Conservation (phyloP, 257 asterid genomes). For the Datura wrightii region DNA sequence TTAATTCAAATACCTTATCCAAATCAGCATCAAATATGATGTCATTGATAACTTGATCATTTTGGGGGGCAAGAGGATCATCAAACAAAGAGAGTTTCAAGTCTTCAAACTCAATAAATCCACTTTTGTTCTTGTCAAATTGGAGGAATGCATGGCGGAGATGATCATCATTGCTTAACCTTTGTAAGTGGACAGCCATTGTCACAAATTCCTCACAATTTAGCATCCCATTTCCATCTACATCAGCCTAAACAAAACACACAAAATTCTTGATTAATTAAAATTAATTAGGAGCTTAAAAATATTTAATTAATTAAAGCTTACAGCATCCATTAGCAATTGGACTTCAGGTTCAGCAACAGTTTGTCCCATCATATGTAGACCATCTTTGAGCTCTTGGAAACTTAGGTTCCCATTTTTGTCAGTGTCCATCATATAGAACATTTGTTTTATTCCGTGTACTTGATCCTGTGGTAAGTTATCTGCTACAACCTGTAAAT, state of each 20-base stretch:
- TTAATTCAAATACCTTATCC: constrained; percentile 58
- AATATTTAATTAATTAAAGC: constrained; percentile 17
- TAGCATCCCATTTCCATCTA: constrained; percentile 72
- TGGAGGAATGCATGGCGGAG: constrained; percentile 59
- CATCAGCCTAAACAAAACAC: constrained; percentile 56
- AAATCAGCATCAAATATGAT: constrained; percentile 80
- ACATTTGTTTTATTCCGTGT: constrained; percentile 61
- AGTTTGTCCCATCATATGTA: constrained; percentile 61
- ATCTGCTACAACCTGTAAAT: constrained; percentile 75
- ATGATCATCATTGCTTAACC: constrained; percentile 66
- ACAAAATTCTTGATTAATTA: not conserved
- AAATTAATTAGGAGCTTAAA: not conserved
- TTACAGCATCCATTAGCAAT: constrained; percentile 73
- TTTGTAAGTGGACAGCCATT: constrained; percentile 72
- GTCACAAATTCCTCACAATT: constrained; percentile 75
- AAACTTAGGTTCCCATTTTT: constrained; percentile 73
- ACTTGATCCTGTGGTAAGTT: constrained; percentile 75
- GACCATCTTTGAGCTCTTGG: constrained; percentile 76
- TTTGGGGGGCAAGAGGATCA: constrained; percentile 54
- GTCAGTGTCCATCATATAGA: constrained; percentile 81
- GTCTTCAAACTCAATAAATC: constrained; percentile 84
- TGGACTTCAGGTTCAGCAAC: constrained; percentile 73
- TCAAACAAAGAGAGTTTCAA: constrained; percentile 61
- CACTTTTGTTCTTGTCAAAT: constrained; percentile 71
- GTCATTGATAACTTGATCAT: constrained; percentile 67